These are phyloP conservation scores for Earliella scabrosa DNA, from an alignment of 1,284 basidiomycete species.

Conservation along the genomic window DNA sequence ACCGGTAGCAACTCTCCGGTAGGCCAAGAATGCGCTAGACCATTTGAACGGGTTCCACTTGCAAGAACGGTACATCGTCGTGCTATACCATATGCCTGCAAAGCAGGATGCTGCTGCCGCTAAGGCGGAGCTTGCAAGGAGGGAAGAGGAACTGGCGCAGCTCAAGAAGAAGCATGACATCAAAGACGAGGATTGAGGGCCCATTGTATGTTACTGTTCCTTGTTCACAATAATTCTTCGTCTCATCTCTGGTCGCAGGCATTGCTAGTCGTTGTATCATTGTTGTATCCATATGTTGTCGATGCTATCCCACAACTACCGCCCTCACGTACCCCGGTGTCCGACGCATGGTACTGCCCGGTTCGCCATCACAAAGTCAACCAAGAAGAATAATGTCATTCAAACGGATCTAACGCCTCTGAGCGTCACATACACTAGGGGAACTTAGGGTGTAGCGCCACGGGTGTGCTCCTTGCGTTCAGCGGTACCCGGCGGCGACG, in stretches of 20 bases:
- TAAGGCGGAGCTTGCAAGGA: constrained; percentile 89
- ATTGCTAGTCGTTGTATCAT: constrained; percentile 12
- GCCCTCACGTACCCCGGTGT: not conserved
- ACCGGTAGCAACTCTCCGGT: constrained; percentile 11
- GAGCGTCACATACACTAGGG: too few relatives aligned
- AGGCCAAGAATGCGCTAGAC: constrained; percentile 96
- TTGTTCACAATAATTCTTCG: not conserved
- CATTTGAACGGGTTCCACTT: constrained; percentile 98
- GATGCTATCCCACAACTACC: not conserved
- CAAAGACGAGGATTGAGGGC: constrained; percentile 61
- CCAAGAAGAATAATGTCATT: not conserved
- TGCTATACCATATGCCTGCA: constrained; percentile 96
- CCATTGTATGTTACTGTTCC: constrained; percentile 7
- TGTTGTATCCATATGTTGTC: constrained; percentile 12
- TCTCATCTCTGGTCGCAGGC: not conserved
- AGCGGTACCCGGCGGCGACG: constrained; percentile 18
- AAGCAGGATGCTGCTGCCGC: constrained; percentile 92
- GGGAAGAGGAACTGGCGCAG: constrained; percentile 89
- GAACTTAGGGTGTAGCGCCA: not conserved
- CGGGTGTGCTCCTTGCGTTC: not conserved
- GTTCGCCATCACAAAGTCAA: not conserved
- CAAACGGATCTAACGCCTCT: not conserved
- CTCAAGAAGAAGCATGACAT: constrained; percentile 89
- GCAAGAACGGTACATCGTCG: constrained; percentile 97
- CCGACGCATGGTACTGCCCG: not conserved